Conservation (phyloP, 129 eudicot genomes). For the Helianthus annuus region DNA sequence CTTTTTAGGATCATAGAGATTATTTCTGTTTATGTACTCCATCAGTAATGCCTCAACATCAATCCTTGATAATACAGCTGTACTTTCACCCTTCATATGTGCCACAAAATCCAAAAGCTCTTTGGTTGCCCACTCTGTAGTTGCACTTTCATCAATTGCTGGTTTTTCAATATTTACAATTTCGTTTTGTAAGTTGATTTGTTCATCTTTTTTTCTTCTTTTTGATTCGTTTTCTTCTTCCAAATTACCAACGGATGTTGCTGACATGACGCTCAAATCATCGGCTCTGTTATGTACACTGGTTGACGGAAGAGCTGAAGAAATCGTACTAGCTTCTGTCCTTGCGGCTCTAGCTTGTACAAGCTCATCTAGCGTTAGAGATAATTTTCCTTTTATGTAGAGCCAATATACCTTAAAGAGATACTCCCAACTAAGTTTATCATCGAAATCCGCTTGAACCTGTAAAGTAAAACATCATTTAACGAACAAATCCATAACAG, state of each 20-base stretch:
- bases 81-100: conserved; percentile 77
- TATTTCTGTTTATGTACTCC: conserved; percentile 72
- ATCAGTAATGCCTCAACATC: conserved; percentile 73
- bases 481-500: neutral
- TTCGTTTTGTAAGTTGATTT: conserved; percentile 31
- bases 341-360: conserved; percentile 66
- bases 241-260: conserved; percentile 29
- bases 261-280: conserved; percentile 28
- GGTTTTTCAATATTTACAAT: conserved; percentile 35
- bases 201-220: conserved; percentile 48
- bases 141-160: conserved; percentile 3
- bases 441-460: conserved; percentile 98
- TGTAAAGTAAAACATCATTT: conserved; percentile 29
- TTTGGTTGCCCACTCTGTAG: conserved; percentile 69
- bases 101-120: conserved; percentile 87
- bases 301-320: conserved; percentile 15
- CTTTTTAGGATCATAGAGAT: conserved; percentile 67
- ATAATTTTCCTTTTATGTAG: conserved; percentile 64
- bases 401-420: conserved; percentile 95
- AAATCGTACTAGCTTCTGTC: conserved; percentile 43
- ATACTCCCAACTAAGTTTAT: conserved; percentile 94
- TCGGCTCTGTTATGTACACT: conserved; percentile 21
- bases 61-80: conserved; percentile 57
- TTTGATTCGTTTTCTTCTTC: conserved; percentile 46
- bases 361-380: conserved; percentile 68